Percentiles rank a stretch among this genome's conserved stretches.
Conservation (phyloP, 768 basidiomycete genomes). For the Pleurotus giganteus region DNA sequence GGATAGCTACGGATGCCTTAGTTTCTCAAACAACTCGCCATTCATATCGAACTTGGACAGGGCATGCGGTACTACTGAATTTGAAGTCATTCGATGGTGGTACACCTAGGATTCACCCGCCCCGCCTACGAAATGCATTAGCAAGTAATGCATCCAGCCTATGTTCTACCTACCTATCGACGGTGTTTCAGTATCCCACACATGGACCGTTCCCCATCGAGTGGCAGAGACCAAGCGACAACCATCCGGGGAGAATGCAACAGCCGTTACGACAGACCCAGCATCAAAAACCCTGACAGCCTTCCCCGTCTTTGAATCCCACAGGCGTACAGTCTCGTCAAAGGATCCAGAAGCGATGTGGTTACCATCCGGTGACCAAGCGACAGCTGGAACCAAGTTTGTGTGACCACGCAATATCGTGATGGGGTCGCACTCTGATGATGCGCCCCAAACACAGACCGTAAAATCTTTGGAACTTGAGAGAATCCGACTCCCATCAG, state of each 20-base stretch:
- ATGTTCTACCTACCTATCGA: too few relatives aligned
- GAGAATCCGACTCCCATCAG: not conserved
- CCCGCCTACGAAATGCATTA: too few relatives aligned
- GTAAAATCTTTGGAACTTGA: not conserved
- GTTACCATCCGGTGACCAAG: not conserved
- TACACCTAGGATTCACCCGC: too few relatives aligned
- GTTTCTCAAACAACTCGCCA: too few relatives aligned
- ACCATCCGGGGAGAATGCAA: not conserved
- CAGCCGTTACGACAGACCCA: not conserved
- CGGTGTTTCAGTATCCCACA: not conserved
- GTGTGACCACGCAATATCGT: not conserved
- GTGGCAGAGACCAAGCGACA: not conserved
- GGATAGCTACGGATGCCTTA: too few relatives aligned
- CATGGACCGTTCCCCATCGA: not conserved
- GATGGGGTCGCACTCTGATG: too few relatives aligned
- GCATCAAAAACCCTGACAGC: not conserved
- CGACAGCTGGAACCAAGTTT: not conserved
- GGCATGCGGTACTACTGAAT: too few relatives aligned
- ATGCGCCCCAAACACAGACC: not conserved
- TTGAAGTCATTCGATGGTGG: too few relatives aligned
- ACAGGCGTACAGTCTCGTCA: not conserved
- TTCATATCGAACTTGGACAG: too few relatives aligned
- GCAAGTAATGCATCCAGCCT: too few relatives aligned
- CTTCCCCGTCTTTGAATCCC: not conserved
- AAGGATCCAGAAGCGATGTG: not conserved